Conservation (phyloP, 2,329 filamentous ascomycete species). For the Ascochyta koolunga region DNA sequence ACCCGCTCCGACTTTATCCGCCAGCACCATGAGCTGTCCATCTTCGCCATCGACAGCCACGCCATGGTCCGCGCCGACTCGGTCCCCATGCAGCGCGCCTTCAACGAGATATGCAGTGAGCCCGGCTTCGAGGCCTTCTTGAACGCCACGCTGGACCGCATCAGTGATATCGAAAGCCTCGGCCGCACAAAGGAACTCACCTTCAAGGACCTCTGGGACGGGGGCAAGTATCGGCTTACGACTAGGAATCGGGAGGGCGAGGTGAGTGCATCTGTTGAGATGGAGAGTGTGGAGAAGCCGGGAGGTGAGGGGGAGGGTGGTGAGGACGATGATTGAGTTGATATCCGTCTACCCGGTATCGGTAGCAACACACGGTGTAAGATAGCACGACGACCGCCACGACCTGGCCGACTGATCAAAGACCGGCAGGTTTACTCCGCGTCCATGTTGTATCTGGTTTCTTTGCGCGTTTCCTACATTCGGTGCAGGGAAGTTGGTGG, state of each 20-base stretch:
- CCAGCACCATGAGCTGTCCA: constrained; percentile 87
- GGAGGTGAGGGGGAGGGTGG: constrained; percentile 34
- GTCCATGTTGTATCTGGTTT: background rate
- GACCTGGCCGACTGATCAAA: background rate
- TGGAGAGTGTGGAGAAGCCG: constrained; percentile 40
- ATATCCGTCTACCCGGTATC: too few species aligned
- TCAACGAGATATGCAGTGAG: constrained; percentile 78
- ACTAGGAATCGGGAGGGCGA: constrained; percentile 37
- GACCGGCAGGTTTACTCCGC: background rate
- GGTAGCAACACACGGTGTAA: background rate
- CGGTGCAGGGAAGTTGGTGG: constrained; percentile 7
- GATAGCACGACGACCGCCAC: constrained; percentile 1
- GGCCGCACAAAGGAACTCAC: constrained; percentile 94
- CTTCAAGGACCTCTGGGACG: constrained; percentile 88
- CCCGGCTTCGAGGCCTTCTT: constrained; percentile 83
- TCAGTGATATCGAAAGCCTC: constrained; percentile 89
- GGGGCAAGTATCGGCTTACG: constrained; percentile 70
- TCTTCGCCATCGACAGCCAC: constrained; percentile 89
- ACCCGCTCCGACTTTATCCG: constrained; percentile 94
- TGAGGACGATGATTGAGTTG: constrained; percentile 15
- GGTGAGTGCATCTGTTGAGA: constrained; percentile 37
- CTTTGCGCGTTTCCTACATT: background rate
- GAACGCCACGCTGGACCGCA: constrained; percentile 81
- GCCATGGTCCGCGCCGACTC: constrained; percentile 90
- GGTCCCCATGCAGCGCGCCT: constrained; percentile 94